Evolutionary conservation across 805 yeast species (phyloP).

Genomic region (Cyberlindnera americana): DNA sequence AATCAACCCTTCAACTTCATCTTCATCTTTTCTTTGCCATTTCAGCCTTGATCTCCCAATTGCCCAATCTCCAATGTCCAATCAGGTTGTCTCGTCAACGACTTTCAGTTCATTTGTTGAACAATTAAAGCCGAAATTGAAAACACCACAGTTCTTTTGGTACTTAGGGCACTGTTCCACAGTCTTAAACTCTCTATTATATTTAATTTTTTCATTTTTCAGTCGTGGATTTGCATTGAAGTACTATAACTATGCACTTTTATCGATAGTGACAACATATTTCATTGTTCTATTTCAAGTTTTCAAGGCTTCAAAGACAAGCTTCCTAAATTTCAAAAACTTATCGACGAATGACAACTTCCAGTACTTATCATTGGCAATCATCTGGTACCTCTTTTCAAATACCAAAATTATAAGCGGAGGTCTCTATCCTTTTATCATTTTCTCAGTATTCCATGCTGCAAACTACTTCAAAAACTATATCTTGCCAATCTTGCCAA

Average conservation of each 20-base stretch:
- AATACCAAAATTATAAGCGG: constrained; percentile 40
- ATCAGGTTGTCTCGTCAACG: constrained; percentile 2
- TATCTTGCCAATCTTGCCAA: constrained; percentile 50
- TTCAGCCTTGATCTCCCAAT: too few relatives aligned
- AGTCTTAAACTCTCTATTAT: constrained; percentile 37
- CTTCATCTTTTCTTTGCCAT: too few relatives aligned
- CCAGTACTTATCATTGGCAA: constrained; percentile 51
- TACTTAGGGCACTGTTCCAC: constrained; percentile 57
- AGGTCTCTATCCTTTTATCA: constrained; percentile 55
- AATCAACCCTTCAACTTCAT: too few relatives aligned
- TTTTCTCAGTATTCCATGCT: constrained; percentile 64
- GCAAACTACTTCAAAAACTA: constrained; percentile 53
- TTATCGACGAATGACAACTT: constrained; percentile 49
- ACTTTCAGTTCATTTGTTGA: constrained; percentile 17
- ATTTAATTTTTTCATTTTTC: constrained; percentile 41
- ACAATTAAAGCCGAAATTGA: constrained; percentile 20
- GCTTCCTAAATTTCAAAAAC: constrained; percentile 32
- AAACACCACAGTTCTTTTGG: constrained; percentile 68
- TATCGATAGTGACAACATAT: constrained; percentile 57
- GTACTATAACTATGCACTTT: constrained; percentile 41
- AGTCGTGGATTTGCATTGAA: constrained; percentile 30
- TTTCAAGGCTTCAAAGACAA: constrained; percentile 37
- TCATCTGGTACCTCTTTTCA: constrained; percentile 41
- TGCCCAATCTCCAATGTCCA: not conserved
- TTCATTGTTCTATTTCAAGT: constrained; percentile 60